Conservation (phyloP, 2,329 filamentous ascomycete genomes). For the Dactylellina cionopaga region DNA sequence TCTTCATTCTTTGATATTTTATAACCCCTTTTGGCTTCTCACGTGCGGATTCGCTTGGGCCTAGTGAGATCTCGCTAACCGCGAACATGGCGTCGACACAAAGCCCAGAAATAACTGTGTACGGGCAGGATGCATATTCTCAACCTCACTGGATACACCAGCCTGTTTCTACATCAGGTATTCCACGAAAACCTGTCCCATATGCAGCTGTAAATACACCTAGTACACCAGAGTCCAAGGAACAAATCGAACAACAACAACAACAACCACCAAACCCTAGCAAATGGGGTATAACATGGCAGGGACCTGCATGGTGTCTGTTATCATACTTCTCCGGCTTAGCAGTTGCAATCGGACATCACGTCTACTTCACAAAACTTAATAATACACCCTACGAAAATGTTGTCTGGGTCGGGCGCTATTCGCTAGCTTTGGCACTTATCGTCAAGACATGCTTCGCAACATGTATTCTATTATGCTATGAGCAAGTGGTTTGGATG, state of each 20-base stretch:
- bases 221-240: background rate
- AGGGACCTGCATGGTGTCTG: slow-evolving; percentile 19
- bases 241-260: background rate
- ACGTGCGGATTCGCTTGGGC: too few relatives aligned
- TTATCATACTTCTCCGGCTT: slow-evolving; percentile 23
- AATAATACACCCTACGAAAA: slow-evolving; percentile 39
- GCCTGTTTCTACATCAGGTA: background rate
- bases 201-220: slow-evolving; percentile 14
- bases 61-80: background rate
- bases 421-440: slow-evolving; percentile 31
- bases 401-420: slow-evolving; percentile 45
- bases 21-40: too few relatives aligned
- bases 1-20: too few relatives aligned
- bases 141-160: slow-evolving; percentile 25
- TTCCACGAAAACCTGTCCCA: slow-evolving; percentile 35
- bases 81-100: slow-evolving; percentile 17
- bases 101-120: slow-evolving; percentile 24
- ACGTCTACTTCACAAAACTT: slow-evolving; percentile 37
- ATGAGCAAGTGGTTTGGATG: slow-evolving; percentile 49
- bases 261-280: slow-evolving; percentile 6
- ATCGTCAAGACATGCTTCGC: slow-evolving; percentile 44
- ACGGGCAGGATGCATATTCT: background rate
- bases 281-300: slow-evolving; percentile 48
- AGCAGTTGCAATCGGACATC: slow-evolving; percentile 34
- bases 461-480: slow-evolving; percentile 38